Evolutionary conservation across 768 basidiomycete genomes (phyloP), one percentile per base, ranked within the genome.

Genomic region (Tricholoma sp.): DNA sequence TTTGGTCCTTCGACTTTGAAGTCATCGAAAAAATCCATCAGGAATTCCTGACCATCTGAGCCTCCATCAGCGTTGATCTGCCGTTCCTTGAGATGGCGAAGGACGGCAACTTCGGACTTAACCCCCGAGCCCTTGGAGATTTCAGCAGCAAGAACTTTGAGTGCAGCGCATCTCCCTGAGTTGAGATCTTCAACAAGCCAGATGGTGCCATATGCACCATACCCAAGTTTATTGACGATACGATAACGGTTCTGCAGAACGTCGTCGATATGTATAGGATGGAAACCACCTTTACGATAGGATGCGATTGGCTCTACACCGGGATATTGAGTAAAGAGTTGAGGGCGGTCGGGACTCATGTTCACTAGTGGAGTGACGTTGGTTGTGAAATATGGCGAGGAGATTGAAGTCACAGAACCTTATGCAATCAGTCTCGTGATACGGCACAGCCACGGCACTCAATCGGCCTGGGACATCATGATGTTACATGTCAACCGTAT

Each of bases 1-100:
- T 63, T 63, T 18, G 61, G 59, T 12, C 61, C 61, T 24, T 57
- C 53, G 18, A 54, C 18, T 39, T 57, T 55, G 46, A 62, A 62
- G 43, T 62, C 43, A 16, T 62, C 61, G 4, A 55, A 46, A 5
- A 59, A 21, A n/a, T 57, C 34, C 22, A 57, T 50, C 11, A 37
- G 35, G 18, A 41, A 18, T 18, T 41, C 39, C 39, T 41, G 39
- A 41, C 39, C 39, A 41, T 41, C 4, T 18, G 39, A 41, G 39
- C 16, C 18, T 41, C 18, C n/a, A 18, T 18, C 39, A n/a, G n/a
- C n/a, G 39, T 41, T 41, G 4, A 41, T 18, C 39, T 18, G 39
- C 39, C 2, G 39, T 18, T 41, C 6, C 18, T 41, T 41, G 18
- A 41, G 39, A 41, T 41, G 39, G 39, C 39, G 39, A 41, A 18